A percentile compares a stretch with the other conserved stretches of the same genome.
Evolutionary conservation across 805 yeast species (phyloP).

Genomic region (Clavispora santaluciae): DNA sequence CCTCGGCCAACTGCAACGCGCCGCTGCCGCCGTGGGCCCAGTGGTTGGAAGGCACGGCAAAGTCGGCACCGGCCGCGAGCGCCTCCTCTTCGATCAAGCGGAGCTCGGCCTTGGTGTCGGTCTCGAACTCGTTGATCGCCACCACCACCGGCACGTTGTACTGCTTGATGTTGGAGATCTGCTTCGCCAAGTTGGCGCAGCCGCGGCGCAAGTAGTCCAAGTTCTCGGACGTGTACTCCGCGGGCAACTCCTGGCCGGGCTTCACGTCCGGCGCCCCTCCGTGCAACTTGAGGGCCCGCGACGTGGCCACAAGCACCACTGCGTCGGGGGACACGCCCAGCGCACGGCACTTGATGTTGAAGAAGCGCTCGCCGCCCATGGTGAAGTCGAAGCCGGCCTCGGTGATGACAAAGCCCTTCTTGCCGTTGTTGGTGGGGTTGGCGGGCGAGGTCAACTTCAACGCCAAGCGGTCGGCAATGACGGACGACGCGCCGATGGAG

Average conservation of each 20-base stretch:
- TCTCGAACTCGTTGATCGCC: constrained; percentile 82
- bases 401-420: constrained; percentile 83
- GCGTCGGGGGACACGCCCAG: constrained; percentile 86
- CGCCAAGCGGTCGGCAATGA: constrained; percentile 89
- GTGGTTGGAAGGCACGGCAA: constrained; percentile 86
- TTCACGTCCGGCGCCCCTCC: constrained; percentile 97
- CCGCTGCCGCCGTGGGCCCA: constrained; percentile 97
- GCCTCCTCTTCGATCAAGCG: constrained; percentile 77
- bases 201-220: constrained; percentile 74
- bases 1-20: constrained; percentile 76
- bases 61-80: constrained; percentile 85
- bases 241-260: constrained; percentile 85
- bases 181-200: constrained; percentile 84
- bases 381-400: constrained; percentile 99
- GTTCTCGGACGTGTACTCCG: constrained; percentile 75
- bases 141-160: constrained; percentile 92
- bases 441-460: constrained; percentile 68
- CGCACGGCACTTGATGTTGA: constrained; percentile 91
- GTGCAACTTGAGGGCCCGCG: constrained; percentile 92
- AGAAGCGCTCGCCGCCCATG: constrained; percentile 98
- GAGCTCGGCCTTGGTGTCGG: constrained; percentile 79
- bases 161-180: constrained; percentile 75
- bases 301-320: constrained; percentile 92
- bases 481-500: constrained; percentile 94
- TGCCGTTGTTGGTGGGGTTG: constrained; percentile 41